Evolutionary conservation across 106 monocot species (phyloP).

Genomic region (Dendrobium catenatum): DNA sequence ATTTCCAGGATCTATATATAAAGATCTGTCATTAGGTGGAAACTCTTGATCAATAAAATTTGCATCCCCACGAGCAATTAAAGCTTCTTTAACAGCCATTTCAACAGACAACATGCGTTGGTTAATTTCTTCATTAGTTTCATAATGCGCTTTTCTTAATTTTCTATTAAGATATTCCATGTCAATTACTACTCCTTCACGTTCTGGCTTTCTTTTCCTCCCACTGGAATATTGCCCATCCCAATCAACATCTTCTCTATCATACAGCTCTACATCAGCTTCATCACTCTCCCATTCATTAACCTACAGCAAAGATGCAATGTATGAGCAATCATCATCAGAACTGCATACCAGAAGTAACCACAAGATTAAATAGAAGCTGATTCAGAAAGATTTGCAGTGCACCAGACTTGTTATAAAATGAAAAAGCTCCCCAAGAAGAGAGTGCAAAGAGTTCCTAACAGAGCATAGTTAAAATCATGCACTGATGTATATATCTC

Average conservation of each 20-base stretch:
- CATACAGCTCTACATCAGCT: constrained; percentile 84
- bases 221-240: constrained; percentile 99
- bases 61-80: constrained; percentile 57
- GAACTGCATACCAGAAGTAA: background rate
- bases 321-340: background rate
- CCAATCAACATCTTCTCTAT: constrained; percentile 98
- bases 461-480: background rate
- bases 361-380: background rate
- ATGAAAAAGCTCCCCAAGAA: background rate
- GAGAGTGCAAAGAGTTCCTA: background rate
- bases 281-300: constrained; percentile 92
- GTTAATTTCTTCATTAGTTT: constrained; percentile 85
- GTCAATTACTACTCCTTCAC: constrained; percentile 75
- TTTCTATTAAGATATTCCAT: constrained; percentile 74
- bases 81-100: constrained; percentile 86
- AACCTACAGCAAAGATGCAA: constrained; percentile 25
- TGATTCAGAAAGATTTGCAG: background rate
- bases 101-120: constrained; percentile 89
- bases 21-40: constrained; percentile 84
- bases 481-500: background rate
- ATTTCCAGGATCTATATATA: constrained; percentile 86
- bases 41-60: constrained; percentile 95
- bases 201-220: constrained; percentile 72
- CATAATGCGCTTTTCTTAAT: constrained; percentile 64
- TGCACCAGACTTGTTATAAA: background rate